A percentile compares a stretch with the other conserved stretches of the same genome.
Conservation (phyloP, 306 rosid genomes). For the Malus sieversii region DNA sequence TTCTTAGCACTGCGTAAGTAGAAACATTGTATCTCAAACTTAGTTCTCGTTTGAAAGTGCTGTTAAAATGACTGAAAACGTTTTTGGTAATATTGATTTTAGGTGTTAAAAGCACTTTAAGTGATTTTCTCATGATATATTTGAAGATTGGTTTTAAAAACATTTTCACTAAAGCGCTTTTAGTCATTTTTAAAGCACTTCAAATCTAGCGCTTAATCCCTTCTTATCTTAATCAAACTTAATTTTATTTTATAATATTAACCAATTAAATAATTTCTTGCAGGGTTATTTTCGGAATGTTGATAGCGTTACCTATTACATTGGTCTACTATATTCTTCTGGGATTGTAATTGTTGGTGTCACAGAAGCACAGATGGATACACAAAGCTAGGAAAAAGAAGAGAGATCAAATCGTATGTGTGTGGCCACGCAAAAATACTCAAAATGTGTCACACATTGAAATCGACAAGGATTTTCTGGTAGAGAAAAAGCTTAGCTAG, state of each 20-base stretch:
- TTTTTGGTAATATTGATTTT: no score
- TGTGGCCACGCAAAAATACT: neutral
- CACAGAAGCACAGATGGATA: neutral
- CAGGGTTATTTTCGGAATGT: conserved; percentile 50
- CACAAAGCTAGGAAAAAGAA: neutral
- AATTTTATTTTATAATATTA: neutral
- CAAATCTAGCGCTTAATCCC: no score
- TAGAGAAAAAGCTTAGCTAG: neutral
- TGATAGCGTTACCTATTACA: conserved; percentile 43
- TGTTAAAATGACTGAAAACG: no score
- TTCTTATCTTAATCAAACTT: neutral
- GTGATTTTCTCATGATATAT: no score
- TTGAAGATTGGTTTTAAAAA: no score
- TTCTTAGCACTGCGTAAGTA: conserved; percentile 87
- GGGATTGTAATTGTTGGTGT: conserved; percentile 23
- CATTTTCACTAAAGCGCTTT: no score
- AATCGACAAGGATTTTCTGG: conserved; percentile 11
- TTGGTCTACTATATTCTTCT: conserved; percentile 37
- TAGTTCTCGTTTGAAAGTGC: no score
- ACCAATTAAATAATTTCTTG: neutral
- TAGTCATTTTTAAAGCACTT: no score
- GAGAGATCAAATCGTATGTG: no score
- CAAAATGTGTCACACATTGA: neutral
- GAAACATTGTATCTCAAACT: neutral
- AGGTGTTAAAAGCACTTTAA: no score